Evolutionary conservation across 2,329 filamentous ascomycete species (phyloP), one percentile per base, ranked within the genome.

Genomic region (Colletotrichum coccodes): DNA sequence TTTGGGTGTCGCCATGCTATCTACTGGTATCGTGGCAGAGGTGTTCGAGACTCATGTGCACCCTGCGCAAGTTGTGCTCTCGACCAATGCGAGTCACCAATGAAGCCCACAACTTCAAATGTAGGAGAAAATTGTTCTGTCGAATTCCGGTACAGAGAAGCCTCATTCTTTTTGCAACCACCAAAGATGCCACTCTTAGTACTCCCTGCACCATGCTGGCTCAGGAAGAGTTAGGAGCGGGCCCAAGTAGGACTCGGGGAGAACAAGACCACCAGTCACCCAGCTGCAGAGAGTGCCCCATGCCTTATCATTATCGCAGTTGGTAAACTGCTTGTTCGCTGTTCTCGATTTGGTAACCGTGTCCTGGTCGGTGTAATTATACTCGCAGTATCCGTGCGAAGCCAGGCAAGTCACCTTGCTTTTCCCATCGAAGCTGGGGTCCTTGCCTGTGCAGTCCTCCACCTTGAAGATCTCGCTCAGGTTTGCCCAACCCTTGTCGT

Each of bases 231-330:
- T 68, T n/a, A 75, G 60, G 9, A 75, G 49, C 2, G 72, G 74
- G 3, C 74, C 74, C 18, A 75, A 70, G n/a, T 75, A 75, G 7
- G 74, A 74, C 68, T 73, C 69, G 9, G 74, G 74, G 7, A 65
- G 46, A 7, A 75, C 70, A 66, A 64, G 30, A 18, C 73, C 70
- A 12, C 72, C 60, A 3, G 47, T 40, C 56, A 67, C 58, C 50
- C 70, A 75, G 32, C 71, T 64, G 60, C 74, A 75, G 8, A 72
- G 68, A 12, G 36, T 49, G 2, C 70, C 69, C 73, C 74, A 75
- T 6, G 57, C 26, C 2, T 64, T 40, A 16, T 75, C 74, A 26
- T 73, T 72, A 26, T 68, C 56, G 52, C 72, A 75, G 58, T 75
- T 73, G 26, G 63, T 75, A 56, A 73, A 75, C 62, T 74, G 72